Evolutionary conservation across 2,329 filamentous ascomycete species (phyloP).

Genomic region (Cadophora luteo-olivacea): DNA sequence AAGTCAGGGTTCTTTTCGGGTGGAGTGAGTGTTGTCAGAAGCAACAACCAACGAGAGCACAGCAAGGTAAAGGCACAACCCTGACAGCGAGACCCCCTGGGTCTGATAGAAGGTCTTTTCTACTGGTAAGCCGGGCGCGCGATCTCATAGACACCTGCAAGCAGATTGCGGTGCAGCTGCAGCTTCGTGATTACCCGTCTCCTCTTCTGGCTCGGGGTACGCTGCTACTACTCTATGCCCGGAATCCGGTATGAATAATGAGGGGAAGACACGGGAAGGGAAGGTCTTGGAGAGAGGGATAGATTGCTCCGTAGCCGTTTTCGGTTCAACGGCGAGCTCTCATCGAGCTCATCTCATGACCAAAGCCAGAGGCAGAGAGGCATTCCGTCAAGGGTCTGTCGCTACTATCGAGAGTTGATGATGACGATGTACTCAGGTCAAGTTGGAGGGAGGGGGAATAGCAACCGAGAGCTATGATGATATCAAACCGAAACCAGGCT

Average conservation of each 20-base stretch:
- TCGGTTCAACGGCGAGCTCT: slow-evolving; percentile 11
- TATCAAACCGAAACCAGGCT: slow-evolving; percentile 7
- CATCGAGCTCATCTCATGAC: slow-evolving; percentile 10
- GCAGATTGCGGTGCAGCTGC: neutral
- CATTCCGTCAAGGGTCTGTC: neutral
- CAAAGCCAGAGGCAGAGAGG: neutral
- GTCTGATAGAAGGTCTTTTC: neutral
- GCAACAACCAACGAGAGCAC: slow-evolving; percentile 9
- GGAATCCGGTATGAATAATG: neutral
- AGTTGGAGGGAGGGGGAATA: neutral
- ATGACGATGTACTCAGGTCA: neutral
- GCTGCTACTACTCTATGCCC: neutral
- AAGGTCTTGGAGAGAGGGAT: slow-evolving; percentile 1
- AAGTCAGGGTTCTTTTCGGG: neutral
- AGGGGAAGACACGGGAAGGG: neutral
- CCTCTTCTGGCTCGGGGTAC: neutral
- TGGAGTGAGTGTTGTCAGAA: slow-evolving; percentile 1
- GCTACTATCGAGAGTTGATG: neutral
- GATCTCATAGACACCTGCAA: slow-evolving; percentile 2
- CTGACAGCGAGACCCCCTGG: neutral
- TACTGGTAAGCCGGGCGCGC: neutral
- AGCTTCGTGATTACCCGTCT: slow-evolving; percentile 12
- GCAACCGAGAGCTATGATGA: neutral
- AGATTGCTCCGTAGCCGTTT: slow-evolving; percentile 10
- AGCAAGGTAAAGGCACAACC: neutral